Base-by-base conservation (phyloP, 306 rosid species). In the Myrica gale region DNA sequence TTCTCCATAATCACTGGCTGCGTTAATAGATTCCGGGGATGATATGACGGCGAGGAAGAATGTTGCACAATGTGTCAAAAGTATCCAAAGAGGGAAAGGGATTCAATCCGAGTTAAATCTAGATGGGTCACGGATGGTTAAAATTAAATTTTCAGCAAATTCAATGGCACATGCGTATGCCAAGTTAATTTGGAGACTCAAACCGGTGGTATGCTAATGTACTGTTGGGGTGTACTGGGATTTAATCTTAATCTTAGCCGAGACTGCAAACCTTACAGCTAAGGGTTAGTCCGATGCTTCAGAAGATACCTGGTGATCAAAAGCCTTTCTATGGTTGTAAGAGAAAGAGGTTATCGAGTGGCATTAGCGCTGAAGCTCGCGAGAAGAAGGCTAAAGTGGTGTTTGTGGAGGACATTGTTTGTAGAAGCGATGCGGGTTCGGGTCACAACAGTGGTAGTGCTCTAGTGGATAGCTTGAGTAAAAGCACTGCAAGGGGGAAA, bases 211-310 rank as follows among this genome's bases (percentile, higher is more conserved):
- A 26, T 26, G 32, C 32, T 26, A 26, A 26, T 26, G 32, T 26
- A 26, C 32, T 26, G 1, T 26, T 26, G 32, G 32, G 32, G 32
- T 26, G 32, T 0, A 26, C 32, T 26, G 32, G 26, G 26, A 23
- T 23, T 23, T 23, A 23, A 23, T 23, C 26, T n/a, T n/a, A n/a
- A n/a, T n/a, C n/a, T n/a, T n/a, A n/a, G n/a, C 68, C 44, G 1
- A 16, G 12, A 62, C n/a, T 3, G 1, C n/a, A 32, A 39, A 37
- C 6, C 16, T 62, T 41, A 16, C 68, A 62, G 44, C 76, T 71
- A 47, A 73, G 83, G 58, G 37, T 58, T 48, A 85, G 79, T 66
- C 66, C 50, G 0, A 77, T 83, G 32, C 81, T 85, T 65, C 69
- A 54, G 32, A 71, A 75, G 23, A 50, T 65, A 21, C 81, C 81